Percentiles rank a stretch among this genome's conserved stretches.
Evolutionary conservation across 2,329 filamentous ascomycete species (phyloP).

Genomic region (Clonostachys solani): DNA sequence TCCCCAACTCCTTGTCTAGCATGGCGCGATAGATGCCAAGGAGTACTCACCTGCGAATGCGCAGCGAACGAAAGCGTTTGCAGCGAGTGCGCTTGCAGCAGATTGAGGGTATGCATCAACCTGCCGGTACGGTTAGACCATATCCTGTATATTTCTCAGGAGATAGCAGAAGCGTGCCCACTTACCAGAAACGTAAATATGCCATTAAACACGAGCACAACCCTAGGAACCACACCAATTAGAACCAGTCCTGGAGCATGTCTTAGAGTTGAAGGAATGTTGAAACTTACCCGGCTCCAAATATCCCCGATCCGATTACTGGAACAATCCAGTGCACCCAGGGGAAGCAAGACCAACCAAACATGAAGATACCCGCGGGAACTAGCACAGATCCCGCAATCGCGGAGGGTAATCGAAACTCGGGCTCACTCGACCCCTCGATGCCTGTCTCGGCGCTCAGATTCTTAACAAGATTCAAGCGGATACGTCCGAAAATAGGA

Average conservation of each 20-base stretch:
- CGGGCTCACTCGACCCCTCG: slow-evolving; percentile 57
- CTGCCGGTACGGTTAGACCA: slow-evolving; percentile 16
- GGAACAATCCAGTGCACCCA: slow-evolving; percentile 73
- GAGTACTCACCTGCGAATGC: slow-evolving; percentile 55
- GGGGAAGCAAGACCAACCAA: slow-evolving; percentile 78
- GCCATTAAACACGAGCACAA: slow-evolving; percentile 72
- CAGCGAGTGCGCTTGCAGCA: slow-evolving; percentile 74
- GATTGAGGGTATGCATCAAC: slow-evolving; percentile 75
- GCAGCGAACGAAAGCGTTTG: slow-evolving; percentile 76
- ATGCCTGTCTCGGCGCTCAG: no score
- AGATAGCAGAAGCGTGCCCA: neutral
- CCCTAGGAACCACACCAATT: no score
- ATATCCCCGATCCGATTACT: slow-evolving; percentile 68
- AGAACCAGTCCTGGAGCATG: no score
- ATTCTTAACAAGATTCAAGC: no score
- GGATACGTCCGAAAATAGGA: no score
- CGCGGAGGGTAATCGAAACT: slow-evolving; percentile 76
- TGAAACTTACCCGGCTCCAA: slow-evolving; percentile 61
- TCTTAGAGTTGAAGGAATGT: no score
- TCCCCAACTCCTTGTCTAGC: no score
- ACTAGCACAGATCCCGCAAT: slow-evolving; percentile 72
- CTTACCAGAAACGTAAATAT: slow-evolving; percentile 82
- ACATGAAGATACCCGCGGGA: slow-evolving; percentile 80
- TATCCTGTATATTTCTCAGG: neutral
- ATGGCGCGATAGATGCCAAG: no score